A percentile compares a stretch with the other conserved stretches of the same genome.
Evolutionary conservation across 352 stramenopile species (phyloP).

Genomic region (Globisporangium irregulare): DNA sequence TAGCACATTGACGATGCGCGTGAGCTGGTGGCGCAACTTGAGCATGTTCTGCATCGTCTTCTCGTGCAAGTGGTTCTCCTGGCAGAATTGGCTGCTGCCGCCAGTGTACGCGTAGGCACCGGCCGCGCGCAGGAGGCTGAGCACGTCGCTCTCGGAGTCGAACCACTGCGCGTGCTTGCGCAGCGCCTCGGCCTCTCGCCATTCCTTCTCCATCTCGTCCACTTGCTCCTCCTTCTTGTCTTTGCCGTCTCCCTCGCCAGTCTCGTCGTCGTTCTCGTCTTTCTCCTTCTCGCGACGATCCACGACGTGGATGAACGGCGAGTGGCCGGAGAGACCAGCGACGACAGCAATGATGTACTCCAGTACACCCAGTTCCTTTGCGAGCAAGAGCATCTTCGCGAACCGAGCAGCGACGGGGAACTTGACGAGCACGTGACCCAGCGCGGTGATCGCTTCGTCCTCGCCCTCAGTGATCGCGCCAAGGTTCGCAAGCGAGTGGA

Average conservation of each 20-base stretch:
- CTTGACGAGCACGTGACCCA: constrained; percentile 79
- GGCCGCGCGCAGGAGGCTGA: constrained; percentile 72
- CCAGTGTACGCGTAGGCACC: constrained; percentile 76
- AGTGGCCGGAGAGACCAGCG: constrained; percentile 67
- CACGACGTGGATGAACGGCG: constrained; percentile 63
- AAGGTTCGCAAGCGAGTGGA: constrained; percentile 82
- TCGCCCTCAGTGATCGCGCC: constrained; percentile 56
- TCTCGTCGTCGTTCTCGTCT: constrained; percentile 26
- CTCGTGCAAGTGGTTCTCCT: constrained; percentile 76
- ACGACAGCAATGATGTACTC: constrained; percentile 86
- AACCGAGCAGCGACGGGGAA: constrained; percentile 87
- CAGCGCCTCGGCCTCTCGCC: constrained; percentile 67
- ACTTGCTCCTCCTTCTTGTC: constrained; percentile 27
- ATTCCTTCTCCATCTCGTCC: constrained; percentile 77
- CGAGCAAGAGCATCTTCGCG: constrained; percentile 89
- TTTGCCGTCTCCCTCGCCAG: constrained; percentile 15
- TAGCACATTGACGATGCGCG: constrained; percentile 74
- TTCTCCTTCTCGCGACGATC: constrained; percentile 53
- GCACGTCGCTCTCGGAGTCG: constrained; percentile 76
- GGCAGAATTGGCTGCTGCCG: constrained; percentile 60
- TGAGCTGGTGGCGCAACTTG: constrained; percentile 81
- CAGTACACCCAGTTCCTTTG: constrained; percentile 60
- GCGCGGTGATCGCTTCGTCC: constrained; percentile 71
- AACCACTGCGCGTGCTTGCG: constrained; percentile 75
- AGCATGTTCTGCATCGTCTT: constrained; percentile 89